Evolutionary conservation across 2,329 filamentous ascomycete species (phyloP), one percentile per base, ranked within the genome.

Genomic region (Trichoderma lentiforme): DNA sequence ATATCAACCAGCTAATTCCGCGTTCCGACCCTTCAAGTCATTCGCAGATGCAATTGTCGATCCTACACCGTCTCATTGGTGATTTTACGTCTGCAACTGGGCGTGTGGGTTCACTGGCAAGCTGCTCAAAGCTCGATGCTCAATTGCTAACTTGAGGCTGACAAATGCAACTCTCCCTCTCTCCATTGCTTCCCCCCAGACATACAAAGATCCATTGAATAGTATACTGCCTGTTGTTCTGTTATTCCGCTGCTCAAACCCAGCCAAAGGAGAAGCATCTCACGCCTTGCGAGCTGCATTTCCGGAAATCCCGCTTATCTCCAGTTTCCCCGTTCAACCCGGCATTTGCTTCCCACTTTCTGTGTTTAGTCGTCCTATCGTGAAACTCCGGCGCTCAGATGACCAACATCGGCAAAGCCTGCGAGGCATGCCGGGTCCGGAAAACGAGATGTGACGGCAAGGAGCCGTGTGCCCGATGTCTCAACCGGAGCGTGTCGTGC

Each of bases 401-500:
- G 66, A 69, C 66, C 66, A 69, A 69, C 57, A 69, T 69, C 57
- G 66, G 66, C 11, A 69, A 69, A 32, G 66, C 66, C 39, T 69
- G 66, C 57, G 66, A 69, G 66, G 66, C 66, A 4, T 69, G 66
- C 18, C 66, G 66, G 57, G 57, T 43, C 39, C 66, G 66, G 15
- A 69, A 69, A 60, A 69, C 66, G 57, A 69, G 66, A 32, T 69
- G 66, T n/a, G 66, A 69, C 66, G 66, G 66, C 57, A 69, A 61
- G 21, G 57, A 69, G 15, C 66, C 66, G 12, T 69, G 66, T 30
- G 56, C 56, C 56, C 66, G 66, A 39, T 69, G 66, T n/a, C 28
- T 69, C 66, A 69, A 53, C 57, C 66, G 66, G 39, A 69, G 28
- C 36, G 66, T 69, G 18, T 69, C 66, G 14, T 69, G 66, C 28